Evolutionary conservation across 2,329 filamentous ascomycete genomes (phyloP).

Genomic region (Sporothrix pallida): DNA sequence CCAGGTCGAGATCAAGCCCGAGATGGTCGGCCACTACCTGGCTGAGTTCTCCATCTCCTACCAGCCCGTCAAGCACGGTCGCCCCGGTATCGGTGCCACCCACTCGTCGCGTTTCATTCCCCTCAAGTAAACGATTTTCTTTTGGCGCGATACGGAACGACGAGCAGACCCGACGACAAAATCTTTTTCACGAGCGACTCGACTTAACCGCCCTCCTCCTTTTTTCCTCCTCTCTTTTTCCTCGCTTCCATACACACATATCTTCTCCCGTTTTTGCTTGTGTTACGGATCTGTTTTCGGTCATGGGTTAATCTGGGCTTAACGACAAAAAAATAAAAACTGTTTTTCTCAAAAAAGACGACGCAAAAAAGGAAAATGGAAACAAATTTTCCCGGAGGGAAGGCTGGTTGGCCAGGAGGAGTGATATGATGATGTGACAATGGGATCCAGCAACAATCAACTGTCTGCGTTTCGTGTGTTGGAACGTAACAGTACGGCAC

Average conservation of each 20-base stretch:
- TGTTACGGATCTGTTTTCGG: conserved; percentile 25
- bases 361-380: conserved; percentile 19
- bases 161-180: conserved; percentile 10
- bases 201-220: not conserved
- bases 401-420: not conserved
- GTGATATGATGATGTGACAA: not conserved
- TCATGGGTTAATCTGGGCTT: conserved; percentile 26
- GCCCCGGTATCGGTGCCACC: conserved; percentile 99
- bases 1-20: conserved; percentile 99
- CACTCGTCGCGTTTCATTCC: conserved; percentile 99
- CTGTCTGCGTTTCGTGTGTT: not conserved
- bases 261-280: conserved; percentile 1
- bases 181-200: not conserved
- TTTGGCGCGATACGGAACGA: not conserved
- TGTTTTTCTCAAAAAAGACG: conserved; percentile 7
- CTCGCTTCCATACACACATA: not conserved
- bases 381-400: conserved; percentile 24
- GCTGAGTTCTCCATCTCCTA: conserved; percentile 99
- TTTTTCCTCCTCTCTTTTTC: not conserved
- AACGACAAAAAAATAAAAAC: conserved; percentile 23
- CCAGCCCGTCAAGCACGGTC: conserved; percentile 99
- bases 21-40: conserved; percentile 99
- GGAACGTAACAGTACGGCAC: conserved; percentile 13
- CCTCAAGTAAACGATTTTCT: conserved; percentile 78
- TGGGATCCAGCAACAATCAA: not conserved